Evolutionary conservation across 305 asterid genomes (phyloP).

Genomic region (Rubia balearica): DNA sequence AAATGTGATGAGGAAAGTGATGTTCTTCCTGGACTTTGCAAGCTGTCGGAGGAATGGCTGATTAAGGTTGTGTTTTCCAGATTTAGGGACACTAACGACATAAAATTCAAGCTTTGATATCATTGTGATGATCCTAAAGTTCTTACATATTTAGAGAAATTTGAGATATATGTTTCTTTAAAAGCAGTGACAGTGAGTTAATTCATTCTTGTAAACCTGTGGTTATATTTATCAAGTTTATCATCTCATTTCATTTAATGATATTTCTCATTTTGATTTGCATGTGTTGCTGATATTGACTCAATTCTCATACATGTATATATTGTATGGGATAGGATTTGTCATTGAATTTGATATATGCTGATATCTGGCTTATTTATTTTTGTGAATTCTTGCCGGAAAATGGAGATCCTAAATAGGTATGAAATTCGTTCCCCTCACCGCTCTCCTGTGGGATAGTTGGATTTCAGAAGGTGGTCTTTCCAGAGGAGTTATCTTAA

Average conservation of each 20-base stretch:
- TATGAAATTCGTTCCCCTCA: constrained; percentile 9
- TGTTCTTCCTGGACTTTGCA: constrained; percentile 88
- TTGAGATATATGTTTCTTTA: constrained; percentile 26
- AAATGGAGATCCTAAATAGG: constrained; percentile 97
- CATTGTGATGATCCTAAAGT: constrained; percentile 93
- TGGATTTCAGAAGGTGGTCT: neutral
- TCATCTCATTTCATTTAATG: no score
- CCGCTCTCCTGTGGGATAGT: neutral
- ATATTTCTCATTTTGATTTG: no score
- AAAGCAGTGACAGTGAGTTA: no score
- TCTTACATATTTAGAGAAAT: constrained; percentile 75
- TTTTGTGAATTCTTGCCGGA: constrained; percentile 41
- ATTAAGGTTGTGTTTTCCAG: constrained; percentile 96
- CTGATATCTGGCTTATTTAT: constrained; percentile 12
- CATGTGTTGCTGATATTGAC: neutral
- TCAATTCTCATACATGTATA: neutral
- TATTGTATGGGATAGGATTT: neutral
- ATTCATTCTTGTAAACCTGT: no score
- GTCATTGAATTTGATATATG: constrained; percentile 3
- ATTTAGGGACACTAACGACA: constrained; percentile 74
- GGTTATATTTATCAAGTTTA: no score
- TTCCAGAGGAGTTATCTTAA: no score
- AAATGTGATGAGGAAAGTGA: constrained; percentile 64
- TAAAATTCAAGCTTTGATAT: constrained; percentile 75
- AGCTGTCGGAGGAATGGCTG: constrained; percentile 90